These are phyloP conservation scores for Talaromyces thailandensis DNA, from an alignment of 495 filamentous ascomycete genomes.

Conservation along the genomic window DNA sequence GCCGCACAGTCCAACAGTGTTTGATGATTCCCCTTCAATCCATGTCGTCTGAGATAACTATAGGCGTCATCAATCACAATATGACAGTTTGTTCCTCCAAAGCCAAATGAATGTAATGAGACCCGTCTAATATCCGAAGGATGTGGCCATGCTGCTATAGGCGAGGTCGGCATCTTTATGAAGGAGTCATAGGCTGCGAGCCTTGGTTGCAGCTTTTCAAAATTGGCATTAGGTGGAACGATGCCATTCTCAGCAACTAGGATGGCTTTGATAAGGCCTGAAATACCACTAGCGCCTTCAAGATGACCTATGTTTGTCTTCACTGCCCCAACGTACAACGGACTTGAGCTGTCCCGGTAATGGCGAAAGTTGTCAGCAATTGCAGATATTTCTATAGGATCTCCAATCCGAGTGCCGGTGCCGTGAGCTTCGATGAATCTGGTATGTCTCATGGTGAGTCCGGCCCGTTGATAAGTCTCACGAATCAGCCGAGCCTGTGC, in stretches of 20 bases:
- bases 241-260: constrained; percentile 41
- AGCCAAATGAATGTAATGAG: constrained; percentile 27
- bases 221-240: constrained; percentile 15
- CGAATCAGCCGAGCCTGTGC: constrained; percentile 14
- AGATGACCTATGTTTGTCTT: constrained; percentile 28
- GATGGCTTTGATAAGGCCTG: constrained; percentile 42
- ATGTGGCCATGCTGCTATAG: neutral
- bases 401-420: constrained; percentile 14
- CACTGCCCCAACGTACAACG: constrained; percentile 10
- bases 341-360: constrained; percentile 4
- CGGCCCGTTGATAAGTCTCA: constrained; percentile 9
- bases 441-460: constrained; percentile 8
- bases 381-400: constrained; percentile 7
- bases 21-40: constrained; percentile 13
- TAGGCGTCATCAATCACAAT: constrained; percentile 23
- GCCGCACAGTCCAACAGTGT: neutral
- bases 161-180: constrained; percentile 1
- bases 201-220: constrained; percentile 10
- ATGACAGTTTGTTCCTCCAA: constrained; percentile 24
- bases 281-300: constrained; percentile 42
- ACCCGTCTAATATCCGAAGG: constrained; percentile 13
- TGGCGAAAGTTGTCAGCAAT: constrained; percentile 3
- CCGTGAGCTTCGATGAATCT: constrained; percentile 33
- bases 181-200: constrained; percentile 15
- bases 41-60: constrained; percentile 9